Evolutionary conservation across 495 filamentous ascomycete genomes (phyloP), one percentile per base, ranked within the genome.

Genomic region (Barbatosphaeria neglecta): DNA sequence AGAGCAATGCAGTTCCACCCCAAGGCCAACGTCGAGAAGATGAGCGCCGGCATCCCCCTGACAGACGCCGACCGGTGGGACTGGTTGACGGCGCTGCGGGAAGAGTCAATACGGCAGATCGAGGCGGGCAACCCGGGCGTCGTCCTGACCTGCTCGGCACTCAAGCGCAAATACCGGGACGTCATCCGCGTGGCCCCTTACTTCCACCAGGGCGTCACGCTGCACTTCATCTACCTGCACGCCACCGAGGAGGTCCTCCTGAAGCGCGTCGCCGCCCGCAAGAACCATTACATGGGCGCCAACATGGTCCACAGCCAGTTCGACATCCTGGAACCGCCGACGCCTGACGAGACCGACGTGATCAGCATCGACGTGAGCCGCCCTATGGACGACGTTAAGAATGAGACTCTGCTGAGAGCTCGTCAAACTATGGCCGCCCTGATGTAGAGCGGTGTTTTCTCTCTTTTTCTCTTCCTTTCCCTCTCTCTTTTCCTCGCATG

Each of bases 11-110:
- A 99, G 93, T 97, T 78, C 65, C 93, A 99, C 61, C 75, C 89
- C 2, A 55, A 72, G 44, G 65, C 81, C 45, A 97, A 96, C 70
- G 83, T 95, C 58, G 81, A 90, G 27, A 99, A 99, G 65, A 99
- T 99, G 93, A 70, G 77, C 59, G 70, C 77, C 54, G 87, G 87
- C 50, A 84, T 81, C 35, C 87, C 93, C 6, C 74, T 99, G 42
- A 97, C 89, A 42, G 93, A 99, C 62, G 81, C 79, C 51, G 93
- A 99, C 66, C 86, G 93, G 48, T 97, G 93, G 93, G 90, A 95
- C 69, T 99, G 93, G 93, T 81, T 99, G 40, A 90, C 90, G 50
- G 71, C 76, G 19, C 77, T 97, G 5, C 87, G 93, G 55, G 78
- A 94, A 54, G 81, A 87, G 47, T 85, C 89, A 25, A 76, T 87